Base-by-base conservation (phyloP, 192 early-diverging fungal genomes). In the Dispira simplex region DNA sequence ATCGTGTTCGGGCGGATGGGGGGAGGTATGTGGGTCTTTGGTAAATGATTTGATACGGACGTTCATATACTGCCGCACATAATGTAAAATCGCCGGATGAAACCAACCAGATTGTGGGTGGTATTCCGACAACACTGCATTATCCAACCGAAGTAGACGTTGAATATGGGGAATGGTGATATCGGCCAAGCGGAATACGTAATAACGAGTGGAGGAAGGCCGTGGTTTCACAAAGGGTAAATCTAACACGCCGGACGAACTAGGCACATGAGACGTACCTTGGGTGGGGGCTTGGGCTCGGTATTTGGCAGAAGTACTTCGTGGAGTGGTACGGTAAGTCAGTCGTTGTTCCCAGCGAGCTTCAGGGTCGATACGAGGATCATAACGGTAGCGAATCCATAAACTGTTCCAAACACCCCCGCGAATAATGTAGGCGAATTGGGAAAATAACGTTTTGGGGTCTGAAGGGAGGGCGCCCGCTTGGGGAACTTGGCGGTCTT, bases 381-480 rank as follows among this genome's bases (percentile, higher is more conserved):
- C 58, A 43, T 44, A 60, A 3, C 58, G 28, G 39, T 60, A 60
- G 11, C 58, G 25, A 43, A 60, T 12, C 58, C 58, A 60, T 13
- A 14, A 12, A 3, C n/a, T 16, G 12, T 60, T 27, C 25, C 25
- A 60, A 11, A 32, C 16, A 4, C 58, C 58, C 10, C 32, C 58
- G 12, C 12, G 25, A 18, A 60, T 60, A 14, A 21, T 44, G 58
- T 60, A 60, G 25, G 58, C 10, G 2, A 44, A 27, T 18, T 28
- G 58, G 11, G 32, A 28, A 28, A 60, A 16, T 13, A 60, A 27
- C 1, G 27, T 21, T 4, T 60, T 60, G 32, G 58, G 58, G 8
- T 60, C 58, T 6, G 3, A 26, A 20, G 55, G n/a, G 1, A 57
- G 3, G 6, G 32, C 32, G 6, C 32, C 32, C 32, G 32, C 6